A percentile compares a stretch with the other conserved stretches of the same genome.
Evolutionary conservation across 169 alveolate genomes (phyloP).

Genomic region (Plasmodium gonderi): DNA sequence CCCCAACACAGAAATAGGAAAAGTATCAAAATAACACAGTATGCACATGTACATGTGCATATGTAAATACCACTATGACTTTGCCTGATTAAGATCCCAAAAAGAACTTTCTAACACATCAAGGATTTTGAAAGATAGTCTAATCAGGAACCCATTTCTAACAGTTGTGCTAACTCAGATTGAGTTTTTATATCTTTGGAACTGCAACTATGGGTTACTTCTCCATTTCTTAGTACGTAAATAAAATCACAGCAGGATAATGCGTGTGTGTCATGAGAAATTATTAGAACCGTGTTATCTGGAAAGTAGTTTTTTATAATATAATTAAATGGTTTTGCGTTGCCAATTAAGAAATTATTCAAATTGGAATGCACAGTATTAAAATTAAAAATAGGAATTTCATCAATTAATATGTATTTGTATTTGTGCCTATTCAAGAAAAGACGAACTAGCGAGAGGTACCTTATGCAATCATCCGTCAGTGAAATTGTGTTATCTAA

Average conservation of each 20-base stretch:
- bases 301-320: constrained; percentile 75
- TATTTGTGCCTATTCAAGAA: constrained; percentile 80
- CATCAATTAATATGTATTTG: constrained; percentile 85
- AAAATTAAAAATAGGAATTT: constrained; percentile 82
- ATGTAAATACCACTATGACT: background rate
- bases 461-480: constrained; percentile 79
- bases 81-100: too few relatives aligned
- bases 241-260: constrained; percentile 77
- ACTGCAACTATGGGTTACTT: constrained; percentile 48
- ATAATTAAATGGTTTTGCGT: constrained; percentile 53
- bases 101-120: background rate
- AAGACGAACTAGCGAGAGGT: constrained; percentile 81
- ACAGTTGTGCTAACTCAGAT: constrained; percentile 23
- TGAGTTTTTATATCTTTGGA: constrained; percentile 38
- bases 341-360: constrained; percentile 3
- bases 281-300: constrained; percentile 77
- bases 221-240: constrained; percentile 78
- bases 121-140: background rate
- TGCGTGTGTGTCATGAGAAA: constrained; percentile 78
- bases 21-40: too few relatives aligned
- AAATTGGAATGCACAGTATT: background rate
- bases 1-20: too few relatives aligned
- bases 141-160: constrained; percentile 17
- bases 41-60: too few relatives aligned
- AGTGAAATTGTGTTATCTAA: constrained; percentile 34